A percentile compares a stretch with the other conserved stretches of the same genome.
Evolutionary conservation across 129 eudicot species (phyloP).

Genomic region (Flaveria sonorensis): DNA sequence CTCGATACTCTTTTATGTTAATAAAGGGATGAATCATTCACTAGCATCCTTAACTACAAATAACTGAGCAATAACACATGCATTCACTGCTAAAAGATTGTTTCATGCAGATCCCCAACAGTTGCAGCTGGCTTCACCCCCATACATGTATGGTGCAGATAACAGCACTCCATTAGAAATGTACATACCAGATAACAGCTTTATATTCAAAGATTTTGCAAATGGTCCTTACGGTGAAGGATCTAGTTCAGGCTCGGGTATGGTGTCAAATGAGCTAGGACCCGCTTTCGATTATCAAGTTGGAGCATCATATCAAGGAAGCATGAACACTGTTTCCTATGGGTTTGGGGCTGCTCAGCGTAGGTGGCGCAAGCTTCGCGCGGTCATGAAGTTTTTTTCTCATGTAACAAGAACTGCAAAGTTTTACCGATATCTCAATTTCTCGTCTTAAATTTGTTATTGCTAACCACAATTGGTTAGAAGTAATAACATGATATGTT

Average conservation of each 20-base stretch:
- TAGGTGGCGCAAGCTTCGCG: constrained; percentile 48
- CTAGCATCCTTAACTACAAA: too few relatives aligned
- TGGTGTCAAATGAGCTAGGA: constrained; percentile 15
- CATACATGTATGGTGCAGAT: constrained; percentile 20
- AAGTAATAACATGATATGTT: constrained; percentile 12
- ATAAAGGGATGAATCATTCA: too few relatives aligned
- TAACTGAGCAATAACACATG: too few relatives aligned
- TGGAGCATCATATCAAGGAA: constrained; percentile 27
- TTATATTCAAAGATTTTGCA: constrained; percentile 24
- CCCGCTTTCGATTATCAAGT: constrained; percentile 29
- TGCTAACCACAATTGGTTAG: neutral
- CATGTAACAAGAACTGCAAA: constrained; percentile 32
- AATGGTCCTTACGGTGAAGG: constrained; percentile 39
- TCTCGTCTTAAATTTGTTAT: neutral
- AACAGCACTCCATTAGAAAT: constrained; percentile 15
- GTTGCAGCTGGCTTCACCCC: constrained; percentile 23
- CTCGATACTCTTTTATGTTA: too few relatives aligned
- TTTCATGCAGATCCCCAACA: constrained; percentile 35
- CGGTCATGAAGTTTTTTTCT: constrained; percentile 38
- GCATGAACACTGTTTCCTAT: constrained; percentile 24
- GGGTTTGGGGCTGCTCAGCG: constrained; percentile 29
- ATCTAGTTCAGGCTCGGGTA: constrained; percentile 26
- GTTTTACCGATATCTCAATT: constrained; percentile 27
- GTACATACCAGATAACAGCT: constrained; percentile 30
- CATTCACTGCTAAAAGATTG: constrained; percentile 1